These are phyloP conservation scores for Yarrowia osloensis DNA, from an alignment of 805 yeast genomes.

Conservation along the genomic window DNA sequence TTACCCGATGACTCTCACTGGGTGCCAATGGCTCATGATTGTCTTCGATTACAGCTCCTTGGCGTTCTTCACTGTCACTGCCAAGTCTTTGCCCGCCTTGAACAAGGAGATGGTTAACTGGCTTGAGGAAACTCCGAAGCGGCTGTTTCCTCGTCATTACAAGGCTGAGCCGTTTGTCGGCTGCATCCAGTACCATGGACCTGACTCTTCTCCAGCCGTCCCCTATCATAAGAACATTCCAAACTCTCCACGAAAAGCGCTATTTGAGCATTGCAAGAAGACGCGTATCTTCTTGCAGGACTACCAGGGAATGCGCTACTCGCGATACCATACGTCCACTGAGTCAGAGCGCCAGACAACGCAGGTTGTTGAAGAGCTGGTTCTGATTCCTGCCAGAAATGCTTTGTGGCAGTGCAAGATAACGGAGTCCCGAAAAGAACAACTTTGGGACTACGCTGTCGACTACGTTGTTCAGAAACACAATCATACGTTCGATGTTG, in stretches of 20 bases:
- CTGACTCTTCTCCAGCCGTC: constrained; percentile 18
- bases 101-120: background rate
- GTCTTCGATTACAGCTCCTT: constrained; percentile 5
- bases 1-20: constrained; percentile 10
- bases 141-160: background rate
- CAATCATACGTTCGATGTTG: constrained; percentile 10
- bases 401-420: background rate
- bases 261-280: background rate
- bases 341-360: background rate
- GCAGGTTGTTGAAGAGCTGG: constrained; percentile 18
- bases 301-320: constrained; percentile 14
- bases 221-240: constrained; percentile 11
- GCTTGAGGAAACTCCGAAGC: background rate
- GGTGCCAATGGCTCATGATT: background rate
- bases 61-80: constrained; percentile 7
- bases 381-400: constrained; percentile 10
- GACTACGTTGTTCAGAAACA: constrained; percentile 15
- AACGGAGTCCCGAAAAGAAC: background rate
- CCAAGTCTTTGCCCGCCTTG: background rate
- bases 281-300: constrained; percentile 6
- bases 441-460: constrained; percentile 22
- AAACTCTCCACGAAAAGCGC: background rate
- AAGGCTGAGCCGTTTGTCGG: background rate
- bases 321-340: constrained; percentile 5
- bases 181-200: constrained; percentile 21